Conservation (phyloP, 495 filamentous ascomycete species). For the Penicillium maclennaniae region DNA sequence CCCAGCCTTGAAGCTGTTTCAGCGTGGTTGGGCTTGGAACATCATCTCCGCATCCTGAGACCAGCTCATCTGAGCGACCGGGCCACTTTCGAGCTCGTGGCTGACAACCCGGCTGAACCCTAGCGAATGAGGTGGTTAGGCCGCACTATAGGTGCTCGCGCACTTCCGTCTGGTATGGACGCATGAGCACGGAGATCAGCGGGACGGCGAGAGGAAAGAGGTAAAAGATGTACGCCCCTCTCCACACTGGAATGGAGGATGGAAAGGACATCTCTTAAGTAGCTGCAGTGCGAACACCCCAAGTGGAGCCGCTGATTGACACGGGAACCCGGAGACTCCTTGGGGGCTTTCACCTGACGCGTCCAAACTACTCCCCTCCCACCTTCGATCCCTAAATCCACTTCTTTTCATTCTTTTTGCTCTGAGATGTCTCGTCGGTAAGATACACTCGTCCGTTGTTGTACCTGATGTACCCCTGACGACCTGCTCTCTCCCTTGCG, state of each 20-base stretch:
- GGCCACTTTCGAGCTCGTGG: not conserved
- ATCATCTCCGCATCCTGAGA: not conserved
- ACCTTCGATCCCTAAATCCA: not conserved
- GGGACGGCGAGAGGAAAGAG: not conserved
- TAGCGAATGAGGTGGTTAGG: not conserved
- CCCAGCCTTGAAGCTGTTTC: too few species aligned
- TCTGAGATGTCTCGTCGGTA: not conserved
- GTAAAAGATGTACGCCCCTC: not conserved
- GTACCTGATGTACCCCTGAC: not conserved
- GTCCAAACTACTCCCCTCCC: conserved; percentile 4
- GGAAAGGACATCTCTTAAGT: conserved; percentile 3
- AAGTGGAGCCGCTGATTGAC: not conserved
- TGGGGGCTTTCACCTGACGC: conserved; percentile 10
- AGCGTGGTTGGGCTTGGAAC: too few species aligned
- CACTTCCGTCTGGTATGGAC: not conserved
- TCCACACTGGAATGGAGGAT: not conserved
- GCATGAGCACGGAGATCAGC: not conserved
- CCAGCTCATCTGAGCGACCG: not conserved
- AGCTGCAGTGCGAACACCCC: not conserved
- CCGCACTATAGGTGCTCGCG: not conserved
- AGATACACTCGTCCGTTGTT: not conserved
- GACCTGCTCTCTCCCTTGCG: not conserved
- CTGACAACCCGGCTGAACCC: not conserved
- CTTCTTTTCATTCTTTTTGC: not conserved
- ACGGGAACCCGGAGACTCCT: not conserved